phyloP scores from a whole-genome alignment of 306 rosid species.

The Quercus rubra region DNA sequence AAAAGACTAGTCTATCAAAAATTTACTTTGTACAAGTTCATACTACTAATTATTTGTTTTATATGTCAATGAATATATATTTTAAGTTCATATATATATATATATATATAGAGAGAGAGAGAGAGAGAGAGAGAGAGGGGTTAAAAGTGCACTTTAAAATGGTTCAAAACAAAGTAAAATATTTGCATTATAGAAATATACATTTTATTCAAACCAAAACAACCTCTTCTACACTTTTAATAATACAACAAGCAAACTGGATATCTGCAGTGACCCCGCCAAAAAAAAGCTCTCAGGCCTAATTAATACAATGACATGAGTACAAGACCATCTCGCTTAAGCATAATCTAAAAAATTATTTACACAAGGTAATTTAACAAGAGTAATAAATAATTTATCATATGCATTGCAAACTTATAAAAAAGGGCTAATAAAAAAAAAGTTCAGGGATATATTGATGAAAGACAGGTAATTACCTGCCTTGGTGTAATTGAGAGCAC shows the following conservation, averaged over 20 bases:
- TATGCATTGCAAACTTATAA: background rate
- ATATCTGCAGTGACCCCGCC: background rate
- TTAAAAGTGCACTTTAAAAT: no score
- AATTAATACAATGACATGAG: background rate
- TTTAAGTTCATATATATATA: no score
- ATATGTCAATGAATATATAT: no score
- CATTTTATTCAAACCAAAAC: no score
- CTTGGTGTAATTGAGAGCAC: slow-evolving; percentile 64
- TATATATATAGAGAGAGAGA: no score
- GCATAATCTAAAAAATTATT: background rate
- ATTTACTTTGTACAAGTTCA: no score
- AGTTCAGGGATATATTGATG: slow-evolving; percentile 1
- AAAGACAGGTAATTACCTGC: slow-evolving; percentile 55
- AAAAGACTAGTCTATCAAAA: no score
- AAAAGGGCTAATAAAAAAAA: background rate
- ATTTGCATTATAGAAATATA: no score
- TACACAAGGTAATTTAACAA: background rate
- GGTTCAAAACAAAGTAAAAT: no score
- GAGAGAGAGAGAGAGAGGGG: no score
- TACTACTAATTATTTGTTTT: no score
- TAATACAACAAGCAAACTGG: background rate
- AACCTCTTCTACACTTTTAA: no score
- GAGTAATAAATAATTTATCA: background rate
- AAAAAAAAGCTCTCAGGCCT: background rate
- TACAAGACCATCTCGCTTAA: background rate